Percentiles rank a stretch among this genome's conserved stretches.
Evolutionary conservation across 2,329 filamentous ascomycete species (phyloP).

Genomic region (Verticillium longisporum): DNA sequence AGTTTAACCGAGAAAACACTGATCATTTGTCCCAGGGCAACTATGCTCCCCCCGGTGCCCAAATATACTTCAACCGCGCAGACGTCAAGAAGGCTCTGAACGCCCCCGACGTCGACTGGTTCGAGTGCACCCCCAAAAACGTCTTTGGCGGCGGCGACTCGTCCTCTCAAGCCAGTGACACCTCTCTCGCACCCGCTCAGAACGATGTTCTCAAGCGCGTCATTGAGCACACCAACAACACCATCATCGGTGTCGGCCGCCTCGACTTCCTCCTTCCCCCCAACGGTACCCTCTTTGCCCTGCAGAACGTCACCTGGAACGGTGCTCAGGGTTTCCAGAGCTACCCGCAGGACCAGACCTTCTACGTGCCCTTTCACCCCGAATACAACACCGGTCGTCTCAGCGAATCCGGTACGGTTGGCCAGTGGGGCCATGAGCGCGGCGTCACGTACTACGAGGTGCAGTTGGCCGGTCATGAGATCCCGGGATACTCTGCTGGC

Average conservation of each 20-base stretch:
- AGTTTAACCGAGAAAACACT: background rate
- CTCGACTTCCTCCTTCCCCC: slow-evolving; percentile 50
- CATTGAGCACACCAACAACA: slow-evolving; percentile 23
- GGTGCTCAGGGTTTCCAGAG: slow-evolving; percentile 57
- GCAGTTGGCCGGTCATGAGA: slow-evolving; percentile 14
- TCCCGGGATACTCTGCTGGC: slow-evolving; percentile 20
- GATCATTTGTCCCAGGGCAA: slow-evolving; percentile 22
- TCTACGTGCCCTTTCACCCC: slow-evolving; percentile 11
- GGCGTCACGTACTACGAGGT: slow-evolving; percentile 12
- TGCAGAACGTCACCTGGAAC: slow-evolving; percentile 69
- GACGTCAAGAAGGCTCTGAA: slow-evolving; percentile 66
- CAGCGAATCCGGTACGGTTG: slow-evolving; percentile 6
- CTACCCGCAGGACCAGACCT: slow-evolving; percentile 24
- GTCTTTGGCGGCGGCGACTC: slow-evolving; percentile 16
- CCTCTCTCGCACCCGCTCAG: slow-evolving; percentile 3
- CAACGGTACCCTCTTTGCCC: slow-evolving; percentile 56
- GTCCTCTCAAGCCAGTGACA: slow-evolving; percentile 4
- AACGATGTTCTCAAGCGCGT: slow-evolving; percentile 15
- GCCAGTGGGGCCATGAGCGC: slow-evolving; percentile 9
- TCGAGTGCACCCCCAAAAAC: slow-evolving; percentile 16
- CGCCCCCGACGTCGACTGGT: slow-evolving; percentile 37
- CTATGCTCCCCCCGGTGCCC: slow-evolving; percentile 57
- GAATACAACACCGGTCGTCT: slow-evolving; percentile 20
- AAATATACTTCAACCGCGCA: slow-evolving; percentile 63
- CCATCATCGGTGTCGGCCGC: slow-evolving; percentile 20